Evolutionary conservation across 73 alveolate genomes (phyloP).

Genomic region (Symbiodinium natans): DNA sequence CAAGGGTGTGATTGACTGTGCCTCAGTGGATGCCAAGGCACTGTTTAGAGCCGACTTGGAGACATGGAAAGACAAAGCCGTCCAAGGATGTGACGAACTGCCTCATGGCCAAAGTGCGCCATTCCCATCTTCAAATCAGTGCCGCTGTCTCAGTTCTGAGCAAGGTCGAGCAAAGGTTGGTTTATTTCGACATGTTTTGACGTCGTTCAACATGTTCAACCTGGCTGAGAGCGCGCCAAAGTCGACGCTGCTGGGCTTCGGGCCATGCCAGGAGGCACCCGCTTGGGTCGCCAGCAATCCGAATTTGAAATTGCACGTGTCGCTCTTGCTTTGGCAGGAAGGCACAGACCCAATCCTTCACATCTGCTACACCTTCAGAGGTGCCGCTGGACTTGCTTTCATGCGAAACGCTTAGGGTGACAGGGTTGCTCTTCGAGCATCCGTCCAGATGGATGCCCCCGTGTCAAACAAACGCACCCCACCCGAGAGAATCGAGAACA

Average conservation of each 20-base stretch:
- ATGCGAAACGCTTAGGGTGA: too few relatives aligned
- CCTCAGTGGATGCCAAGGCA: background rate
- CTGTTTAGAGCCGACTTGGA: background rate
- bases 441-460: too few relatives aligned
- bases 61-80: background rate
- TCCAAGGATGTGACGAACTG: constrained; percentile 59
- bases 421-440: too few relatives aligned
- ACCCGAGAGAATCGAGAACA: too few relatives aligned
- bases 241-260: constrained; percentile 79
- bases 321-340: background rate
- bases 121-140: constrained; percentile 53
- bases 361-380: constrained; percentile 22
- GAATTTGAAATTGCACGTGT: background rate
- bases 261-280: constrained; percentile 33
- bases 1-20: background rate
- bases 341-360: background rate
- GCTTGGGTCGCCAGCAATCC: background rate
- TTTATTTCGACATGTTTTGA: background rate
- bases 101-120: constrained; percentile 65
- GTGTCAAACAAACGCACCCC: too few relatives aligned
- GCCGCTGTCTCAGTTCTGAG: background rate
- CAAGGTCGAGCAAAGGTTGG: too few relatives aligned
- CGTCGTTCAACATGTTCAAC: background rate
- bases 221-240: constrained; percentile 59
- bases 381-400: background rate